Percentiles rank a stretch among this genome's conserved stretches.
Evolutionary conservation across 495 filamentous ascomycete genomes (phyloP).

Genomic region (Podospora anserina): DNA sequence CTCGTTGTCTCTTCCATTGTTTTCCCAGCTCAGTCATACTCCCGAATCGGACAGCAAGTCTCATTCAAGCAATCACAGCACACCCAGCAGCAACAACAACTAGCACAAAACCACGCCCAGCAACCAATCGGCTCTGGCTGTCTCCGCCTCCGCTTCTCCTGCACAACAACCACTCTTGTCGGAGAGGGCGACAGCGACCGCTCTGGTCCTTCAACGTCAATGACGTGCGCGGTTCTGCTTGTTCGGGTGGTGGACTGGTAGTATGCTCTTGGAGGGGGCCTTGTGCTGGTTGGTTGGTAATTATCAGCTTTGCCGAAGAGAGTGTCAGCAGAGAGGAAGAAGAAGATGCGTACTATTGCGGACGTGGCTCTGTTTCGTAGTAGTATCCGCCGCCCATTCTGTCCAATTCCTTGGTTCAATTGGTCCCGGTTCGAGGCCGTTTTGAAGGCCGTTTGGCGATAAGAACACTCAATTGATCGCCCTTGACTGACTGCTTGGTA

Average conservation of each 20-base stretch:
- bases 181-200: slow-evolving; percentile 17
- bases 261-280: slow-evolving; percentile 6
- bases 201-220: slow-evolving; percentile 11
- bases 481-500: not conserved
- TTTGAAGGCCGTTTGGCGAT: not conserved
- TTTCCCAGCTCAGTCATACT: slow-evolving; percentile 9
- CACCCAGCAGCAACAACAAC: slow-evolving; percentile 11
- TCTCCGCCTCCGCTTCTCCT: slow-evolving; percentile 11
- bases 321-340: not conserved
- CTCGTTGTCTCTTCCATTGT: not conserved
- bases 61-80: slow-evolving; percentile 16
- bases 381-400: slow-evolving; percentile 4
- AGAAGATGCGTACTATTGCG: slow-evolving; percentile 11
- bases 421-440: too few species aligned
- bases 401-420: not conserved
- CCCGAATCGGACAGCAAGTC: slow-evolving; percentile 14
- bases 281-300: not conserved
- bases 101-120: slow-evolving; percentile 17
- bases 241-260: not conserved
- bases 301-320: too few species aligned
- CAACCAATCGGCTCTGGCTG: not conserved
- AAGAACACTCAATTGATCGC: not conserved
- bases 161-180: slow-evolving; percentile 14
- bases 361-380: slow-evolving; percentile 12
- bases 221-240: not conserved